These are phyloP conservation scores for Scheffersomyces lignicola DNA, from an alignment of 1,139 yeast species.

Conservation along the genomic window DNA sequence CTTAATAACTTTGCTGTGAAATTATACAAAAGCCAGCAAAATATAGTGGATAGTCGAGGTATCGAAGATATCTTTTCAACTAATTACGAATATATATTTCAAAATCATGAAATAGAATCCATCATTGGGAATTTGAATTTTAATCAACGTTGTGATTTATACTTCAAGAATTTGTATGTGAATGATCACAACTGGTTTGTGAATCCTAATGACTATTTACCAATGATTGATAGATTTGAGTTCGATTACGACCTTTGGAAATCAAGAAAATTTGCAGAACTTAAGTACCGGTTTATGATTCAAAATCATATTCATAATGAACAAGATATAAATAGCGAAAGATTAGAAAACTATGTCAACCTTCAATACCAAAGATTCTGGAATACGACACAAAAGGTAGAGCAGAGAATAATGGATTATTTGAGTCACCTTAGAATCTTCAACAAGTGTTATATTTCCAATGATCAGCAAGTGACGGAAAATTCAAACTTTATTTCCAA, in stretches of 20 bases:
- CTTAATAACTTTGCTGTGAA: background rate
- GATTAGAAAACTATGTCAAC: constrained; percentile 19
- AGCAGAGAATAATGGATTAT: constrained; percentile 38
- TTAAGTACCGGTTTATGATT: constrained; percentile 14
- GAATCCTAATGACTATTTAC: constrained; percentile 24
- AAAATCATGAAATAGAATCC: constrained; percentile 12
- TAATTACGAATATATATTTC: constrained; percentile 14
- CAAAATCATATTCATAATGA: constrained; percentile 18
- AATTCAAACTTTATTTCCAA: background rate
- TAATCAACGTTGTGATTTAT: constrained; percentile 30
- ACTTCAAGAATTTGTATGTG: constrained; percentile 27
- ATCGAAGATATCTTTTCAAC: constrained; percentile 10
- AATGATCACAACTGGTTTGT: constrained; percentile 28
- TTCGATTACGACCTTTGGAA: constrained; percentile 17
- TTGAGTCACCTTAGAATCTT: constrained; percentile 44
- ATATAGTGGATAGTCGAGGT: background rate
- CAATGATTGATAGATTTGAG: constrained; percentile 16
- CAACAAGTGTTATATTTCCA: constrained; percentile 42
- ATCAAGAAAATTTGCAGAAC: background rate
- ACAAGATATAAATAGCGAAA: constrained; percentile 9
- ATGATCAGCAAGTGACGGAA: constrained; percentile 15
- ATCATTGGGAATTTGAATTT: constrained; percentile 18
- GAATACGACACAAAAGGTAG: constrained; percentile 13
- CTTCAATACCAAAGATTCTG: constrained; percentile 14
- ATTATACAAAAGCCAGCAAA: background rate